Evolutionary conservation across 106 monocot genomes (phyloP).

Genomic region (Apostasia shenzhenica): DNA sequence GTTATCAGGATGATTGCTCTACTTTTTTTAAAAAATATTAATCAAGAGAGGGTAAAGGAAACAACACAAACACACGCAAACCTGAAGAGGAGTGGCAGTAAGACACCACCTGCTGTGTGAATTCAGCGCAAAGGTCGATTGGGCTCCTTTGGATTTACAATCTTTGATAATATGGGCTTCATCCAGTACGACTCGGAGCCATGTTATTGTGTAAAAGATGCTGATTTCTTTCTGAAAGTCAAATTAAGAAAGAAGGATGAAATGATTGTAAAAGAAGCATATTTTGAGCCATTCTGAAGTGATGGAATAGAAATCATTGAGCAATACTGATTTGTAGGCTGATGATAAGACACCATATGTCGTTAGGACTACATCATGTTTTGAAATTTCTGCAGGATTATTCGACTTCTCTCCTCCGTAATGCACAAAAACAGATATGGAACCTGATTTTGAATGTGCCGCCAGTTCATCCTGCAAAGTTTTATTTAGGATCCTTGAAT

Average conservation of each 20-base stretch:
- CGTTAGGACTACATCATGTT: slow-evolving; percentile 71
- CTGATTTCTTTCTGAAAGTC: slow-evolving; percentile 25
- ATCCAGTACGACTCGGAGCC: slow-evolving; percentile 84
- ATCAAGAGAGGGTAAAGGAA: neutral
- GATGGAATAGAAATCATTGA: neutral
- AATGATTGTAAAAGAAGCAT: no score
- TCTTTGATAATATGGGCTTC: slow-evolving; percentile 90
- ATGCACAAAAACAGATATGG: slow-evolving; percentile 75
- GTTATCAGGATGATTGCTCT: neutral
- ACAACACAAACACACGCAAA: slow-evolving; percentile 1
- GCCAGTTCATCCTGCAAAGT: slow-evolving; percentile 72
- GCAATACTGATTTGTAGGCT: slow-evolving; percentile 46
- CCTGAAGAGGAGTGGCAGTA: slow-evolving; percentile 91
- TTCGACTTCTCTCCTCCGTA: slow-evolving; percentile 72
- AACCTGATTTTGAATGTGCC: slow-evolving; percentile 53
- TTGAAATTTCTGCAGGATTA: slow-evolving; percentile 41
- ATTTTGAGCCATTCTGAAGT: neutral
- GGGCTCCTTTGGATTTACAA: slow-evolving; percentile 58
- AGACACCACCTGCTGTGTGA: slow-evolving; percentile 84
- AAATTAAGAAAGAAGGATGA: neutral
- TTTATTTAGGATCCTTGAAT: neutral
- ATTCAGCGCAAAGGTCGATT: slow-evolving; percentile 53
- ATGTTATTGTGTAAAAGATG: slow-evolving; percentile 68
- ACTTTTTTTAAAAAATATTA: neutral
- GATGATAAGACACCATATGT: slow-evolving; percentile 72